Conservation (phyloP, 306 rosid genomes). For the Gillenia trifoliata region DNA sequence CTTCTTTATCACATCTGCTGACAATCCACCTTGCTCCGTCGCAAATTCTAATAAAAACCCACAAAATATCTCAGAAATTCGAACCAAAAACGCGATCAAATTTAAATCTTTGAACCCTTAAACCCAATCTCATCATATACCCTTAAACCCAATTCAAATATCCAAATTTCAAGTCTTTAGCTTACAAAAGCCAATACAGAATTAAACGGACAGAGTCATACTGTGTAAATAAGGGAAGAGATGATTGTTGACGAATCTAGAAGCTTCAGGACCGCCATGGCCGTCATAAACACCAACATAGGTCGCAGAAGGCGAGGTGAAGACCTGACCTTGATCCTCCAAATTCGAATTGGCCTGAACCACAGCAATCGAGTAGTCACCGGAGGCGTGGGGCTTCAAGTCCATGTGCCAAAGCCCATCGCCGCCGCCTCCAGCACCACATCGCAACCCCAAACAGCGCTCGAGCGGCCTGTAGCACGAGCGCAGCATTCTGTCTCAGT, state of each 20-base stretch:
- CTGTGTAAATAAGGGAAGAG: conserved; percentile 69
- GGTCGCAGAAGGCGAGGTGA: conserved; percentile 74
- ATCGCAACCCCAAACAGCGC: conserved; percentile 46
- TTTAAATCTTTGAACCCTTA: not conserved
- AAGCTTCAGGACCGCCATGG: conserved; percentile 97
- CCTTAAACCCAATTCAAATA: not conserved
- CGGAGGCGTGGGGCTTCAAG: conserved; percentile 78
- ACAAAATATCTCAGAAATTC: not conserved
- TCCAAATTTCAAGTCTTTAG: not conserved
- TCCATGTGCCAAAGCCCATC: conserved; percentile 88
- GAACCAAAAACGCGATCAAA: not conserved
- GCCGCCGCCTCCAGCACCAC: conserved; percentile 16
- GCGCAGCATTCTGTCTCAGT: conserved; percentile 36
- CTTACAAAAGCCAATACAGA: not conserved
- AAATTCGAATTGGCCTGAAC: conserved; percentile 83
- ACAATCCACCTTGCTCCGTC: conserved; percentile 78
- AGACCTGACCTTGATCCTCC: conserved; percentile 96
- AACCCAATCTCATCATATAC: not conserved
- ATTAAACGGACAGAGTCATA: conserved; percentile 7
- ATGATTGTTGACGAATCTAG: conserved; percentile 74
- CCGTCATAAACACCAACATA: conserved; percentile 91
- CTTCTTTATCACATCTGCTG: conserved; percentile 74
- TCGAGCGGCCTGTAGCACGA: conserved; percentile 41
- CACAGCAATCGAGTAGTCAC: conserved; percentile 93
- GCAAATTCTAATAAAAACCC: conserved; percentile 58